Percentiles rank a stretch among this genome's conserved stretches.
phyloP scores from a whole-genome alignment of 2,329 filamentous ascomycete genomes.

The Cercospora sp. region DNA sequence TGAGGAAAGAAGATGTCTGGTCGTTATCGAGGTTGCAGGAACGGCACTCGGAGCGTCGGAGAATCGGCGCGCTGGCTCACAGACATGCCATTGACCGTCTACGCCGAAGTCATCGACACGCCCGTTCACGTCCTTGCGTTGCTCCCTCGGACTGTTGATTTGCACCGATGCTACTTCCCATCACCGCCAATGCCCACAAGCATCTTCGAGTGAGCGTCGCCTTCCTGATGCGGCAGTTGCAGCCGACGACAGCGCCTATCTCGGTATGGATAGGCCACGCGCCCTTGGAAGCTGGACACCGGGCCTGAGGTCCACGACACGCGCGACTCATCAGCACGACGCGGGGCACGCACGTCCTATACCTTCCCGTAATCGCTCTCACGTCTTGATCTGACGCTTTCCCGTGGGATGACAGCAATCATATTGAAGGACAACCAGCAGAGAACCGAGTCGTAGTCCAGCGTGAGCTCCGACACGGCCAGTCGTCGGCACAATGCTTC shows the following conservation, averaged over 20 bases:
- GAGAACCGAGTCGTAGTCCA: background rate
- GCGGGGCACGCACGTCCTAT: background rate
- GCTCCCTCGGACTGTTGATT: background rate
- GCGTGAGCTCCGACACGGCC: background rate
- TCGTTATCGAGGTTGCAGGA: background rate
- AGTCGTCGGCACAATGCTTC: slow-evolving; percentile 31
- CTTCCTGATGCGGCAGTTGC: background rate
- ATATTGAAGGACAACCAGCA: background rate
- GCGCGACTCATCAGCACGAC: background rate
- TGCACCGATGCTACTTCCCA: background rate
- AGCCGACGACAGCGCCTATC: background rate
- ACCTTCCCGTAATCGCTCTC: background rate
- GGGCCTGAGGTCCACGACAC: background rate
- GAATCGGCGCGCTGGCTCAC: background rate
- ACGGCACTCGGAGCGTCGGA: background rate
- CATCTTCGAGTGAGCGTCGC: background rate
- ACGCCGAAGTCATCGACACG: background rate
- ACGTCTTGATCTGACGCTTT: background rate
- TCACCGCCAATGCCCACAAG: background rate
- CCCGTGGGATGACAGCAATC: background rate
- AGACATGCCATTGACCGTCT: background rate
- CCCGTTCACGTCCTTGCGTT: background rate
- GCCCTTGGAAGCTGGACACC: background rate
- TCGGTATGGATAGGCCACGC: background rate
- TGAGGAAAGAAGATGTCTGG: background rate